Percentiles rank a stretch among this genome's conserved stretches.
These are phyloP conservation scores for Aspergillus pseudoglaucus DNA, from an alignment of 2,329 filamentous ascomycete species.

Conservation along the genomic window DNA sequence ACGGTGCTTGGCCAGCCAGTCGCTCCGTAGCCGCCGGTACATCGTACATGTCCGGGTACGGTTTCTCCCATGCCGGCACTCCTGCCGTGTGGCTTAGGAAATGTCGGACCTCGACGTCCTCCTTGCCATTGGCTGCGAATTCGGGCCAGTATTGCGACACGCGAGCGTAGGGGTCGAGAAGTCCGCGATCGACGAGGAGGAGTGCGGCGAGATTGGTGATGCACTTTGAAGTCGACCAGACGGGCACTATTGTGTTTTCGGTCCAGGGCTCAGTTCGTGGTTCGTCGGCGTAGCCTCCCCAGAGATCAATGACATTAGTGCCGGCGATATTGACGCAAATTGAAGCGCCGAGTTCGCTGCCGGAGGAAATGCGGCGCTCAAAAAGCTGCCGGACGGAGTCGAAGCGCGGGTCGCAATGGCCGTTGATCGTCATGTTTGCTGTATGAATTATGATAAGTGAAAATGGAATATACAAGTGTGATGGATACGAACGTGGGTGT, in stretches of 20 bases:
- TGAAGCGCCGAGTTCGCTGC: constrained; percentile 42
- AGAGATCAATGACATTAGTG: constrained; percentile 40
- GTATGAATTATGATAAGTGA: not conserved
- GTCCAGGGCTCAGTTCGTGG: constrained; percentile 29
- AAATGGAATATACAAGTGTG: not conserved
- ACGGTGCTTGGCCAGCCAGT: constrained; percentile 38
- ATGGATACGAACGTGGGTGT: too few relatives aligned
- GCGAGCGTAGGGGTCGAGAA: constrained; percentile 30
- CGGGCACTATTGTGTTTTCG: constrained; percentile 34
- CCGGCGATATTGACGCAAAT: constrained; percentile 38
- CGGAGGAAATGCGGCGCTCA: constrained; percentile 28
- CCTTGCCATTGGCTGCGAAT: constrained; percentile 39
- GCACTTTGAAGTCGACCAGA: constrained; percentile 40
- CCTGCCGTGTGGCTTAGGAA: constrained; percentile 37
- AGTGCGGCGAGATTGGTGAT: constrained; percentile 32
- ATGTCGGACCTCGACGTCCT: constrained; percentile 35
- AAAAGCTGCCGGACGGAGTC: constrained; percentile 28
- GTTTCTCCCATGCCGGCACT: constrained; percentile 28
- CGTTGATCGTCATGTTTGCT: constrained; percentile 25
- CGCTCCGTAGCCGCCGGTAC: constrained; percentile 19
- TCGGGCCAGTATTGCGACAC: constrained; percentile 44
- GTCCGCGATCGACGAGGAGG: constrained; percentile 36
- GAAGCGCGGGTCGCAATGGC: constrained; percentile 34
- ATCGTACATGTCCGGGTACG: constrained; percentile 31
- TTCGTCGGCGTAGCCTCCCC: constrained; percentile 36